Percentiles rank a stretch among this genome's conserved stretches.
Evolutionary conservation across 2,329 filamentous ascomycete genomes (phyloP).

Genomic region (Aspergillus amoenus): DNA sequence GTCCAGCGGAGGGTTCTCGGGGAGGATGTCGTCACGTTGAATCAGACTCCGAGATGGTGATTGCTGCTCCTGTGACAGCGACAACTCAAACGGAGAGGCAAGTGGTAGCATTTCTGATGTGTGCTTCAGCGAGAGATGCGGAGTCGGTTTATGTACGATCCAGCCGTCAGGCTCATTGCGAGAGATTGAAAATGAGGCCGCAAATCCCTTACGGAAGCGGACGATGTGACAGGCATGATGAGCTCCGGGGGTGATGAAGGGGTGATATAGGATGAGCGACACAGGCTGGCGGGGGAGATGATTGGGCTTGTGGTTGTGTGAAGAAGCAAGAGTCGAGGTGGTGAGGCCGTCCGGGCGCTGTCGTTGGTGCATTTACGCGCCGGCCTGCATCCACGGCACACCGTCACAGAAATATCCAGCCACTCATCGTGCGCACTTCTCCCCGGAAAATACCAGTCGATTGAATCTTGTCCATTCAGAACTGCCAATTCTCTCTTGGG

Average conservation of each 20-base stretch:
- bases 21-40: constrained; percentile 13
- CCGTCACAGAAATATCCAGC: constrained; percentile 11
- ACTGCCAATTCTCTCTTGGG: no score
- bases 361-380: constrained; percentile 16
- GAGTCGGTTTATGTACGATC: constrained; percentile 21
- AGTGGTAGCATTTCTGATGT: constrained; percentile 15
- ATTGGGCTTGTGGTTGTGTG: constrained; percentile 13
- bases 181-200: constrained; percentile 22
- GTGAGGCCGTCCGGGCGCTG: not conserved
- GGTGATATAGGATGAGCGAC: constrained; percentile 7
- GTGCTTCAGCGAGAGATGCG: constrained; percentile 6
- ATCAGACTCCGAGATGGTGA: constrained; percentile 7
- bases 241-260: not conserved
- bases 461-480: not conserved
- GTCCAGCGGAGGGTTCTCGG: constrained; percentile 50
- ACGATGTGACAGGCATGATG: constrained; percentile 7
- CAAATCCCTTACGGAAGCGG: constrained; percentile 25
- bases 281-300: not conserved
- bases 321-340: constrained; percentile 4
- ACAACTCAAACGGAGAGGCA: constrained; percentile 12
- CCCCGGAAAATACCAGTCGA: not conserved
- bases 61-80: constrained; percentile 12
- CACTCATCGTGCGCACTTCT: not conserved
- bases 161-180: constrained; percentile 15
- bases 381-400: constrained; percentile 12